Evolutionary conservation across 176 grass and related monocot species (phyloP).

Genomic region (Musa itinerans): DNA sequence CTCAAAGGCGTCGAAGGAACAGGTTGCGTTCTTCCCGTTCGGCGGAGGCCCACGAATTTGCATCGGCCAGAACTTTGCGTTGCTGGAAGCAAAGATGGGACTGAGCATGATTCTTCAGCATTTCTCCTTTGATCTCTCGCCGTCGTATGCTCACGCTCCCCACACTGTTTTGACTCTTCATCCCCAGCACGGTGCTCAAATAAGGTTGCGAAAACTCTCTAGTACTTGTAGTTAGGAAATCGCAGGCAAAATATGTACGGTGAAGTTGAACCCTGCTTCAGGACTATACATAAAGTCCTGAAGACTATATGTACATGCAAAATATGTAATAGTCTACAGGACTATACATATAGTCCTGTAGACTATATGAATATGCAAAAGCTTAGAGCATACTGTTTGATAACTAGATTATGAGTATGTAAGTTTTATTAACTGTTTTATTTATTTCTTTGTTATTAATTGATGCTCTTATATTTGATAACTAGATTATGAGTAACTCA

Average conservation of each 20-base stretch:
- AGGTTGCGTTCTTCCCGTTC: conserved; percentile 33
- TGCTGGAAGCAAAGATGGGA: conserved; percentile 50
- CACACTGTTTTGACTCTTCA: conserved; percentile 25
- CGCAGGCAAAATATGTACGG: neutral
- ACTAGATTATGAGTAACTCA: no score
- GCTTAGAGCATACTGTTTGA: no score
- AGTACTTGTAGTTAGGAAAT: neutral
- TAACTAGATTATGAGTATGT: no score
- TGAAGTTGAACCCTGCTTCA: no score
- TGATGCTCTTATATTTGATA: no score
- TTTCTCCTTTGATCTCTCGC: conserved; percentile 40
- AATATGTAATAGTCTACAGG: no score
- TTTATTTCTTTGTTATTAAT: no score
- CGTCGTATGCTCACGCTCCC: conserved; percentile 33
- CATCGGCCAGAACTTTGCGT: conserved; percentile 37
- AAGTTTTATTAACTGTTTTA: no score
- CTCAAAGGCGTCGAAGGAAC: conserved; percentile 21
- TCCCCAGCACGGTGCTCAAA: conserved; percentile 35
- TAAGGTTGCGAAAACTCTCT: conserved; percentile 23
- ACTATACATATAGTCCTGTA: no score
- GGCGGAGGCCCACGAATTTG: conserved; percentile 34
- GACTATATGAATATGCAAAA: no score
- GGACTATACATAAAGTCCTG: no score
- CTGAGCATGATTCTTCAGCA: conserved; percentile 35
- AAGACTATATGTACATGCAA: no score